These are phyloP conservation scores for Microdochium nivale DNA, from an alignment of 2,329 filamentous ascomycete genomes.

Conservation along the genomic window DNA sequence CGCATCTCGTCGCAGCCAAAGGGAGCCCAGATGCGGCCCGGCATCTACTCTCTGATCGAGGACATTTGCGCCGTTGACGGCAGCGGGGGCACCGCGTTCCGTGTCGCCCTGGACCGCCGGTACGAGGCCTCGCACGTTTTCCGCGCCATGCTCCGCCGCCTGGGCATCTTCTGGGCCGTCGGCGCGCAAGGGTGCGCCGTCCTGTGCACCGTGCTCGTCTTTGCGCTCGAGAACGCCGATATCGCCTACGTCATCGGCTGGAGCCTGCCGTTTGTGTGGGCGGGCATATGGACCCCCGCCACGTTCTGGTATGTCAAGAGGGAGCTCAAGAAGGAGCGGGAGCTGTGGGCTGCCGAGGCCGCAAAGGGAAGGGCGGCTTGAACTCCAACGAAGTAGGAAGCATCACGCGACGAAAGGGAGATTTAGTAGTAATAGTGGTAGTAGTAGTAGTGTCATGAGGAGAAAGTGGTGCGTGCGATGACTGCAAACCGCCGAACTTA, in stretches of 20 bases:
- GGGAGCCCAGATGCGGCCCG: conserved; percentile 39
- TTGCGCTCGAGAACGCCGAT: conserved; percentile 3
- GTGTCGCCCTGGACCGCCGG: conserved; percentile 38
- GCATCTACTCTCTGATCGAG: conserved; percentile 45
- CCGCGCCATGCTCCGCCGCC: conserved; percentile 39
- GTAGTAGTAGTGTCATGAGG: no score
- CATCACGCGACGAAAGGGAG: no score
- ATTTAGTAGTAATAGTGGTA: no score
- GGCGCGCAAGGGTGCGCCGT: conserved; percentile 12
- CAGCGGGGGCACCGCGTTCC: conserved; percentile 40
- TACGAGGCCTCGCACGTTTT: conserved; percentile 45
- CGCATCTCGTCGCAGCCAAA: conserved; percentile 42
- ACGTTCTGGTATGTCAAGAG: conserved; percentile 16
- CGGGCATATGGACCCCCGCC: conserved; percentile 7
- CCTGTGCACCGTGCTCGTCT: conserved; percentile 5
- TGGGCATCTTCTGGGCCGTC: conserved; percentile 42
- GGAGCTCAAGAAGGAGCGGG: conserved; percentile 14
- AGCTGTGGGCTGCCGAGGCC: conserved; percentile 15
- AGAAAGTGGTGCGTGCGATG: no score
- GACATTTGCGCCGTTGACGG: conserved; percentile 45
- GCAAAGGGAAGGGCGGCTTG: no score
- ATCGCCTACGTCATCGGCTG: conserved; percentile 7
- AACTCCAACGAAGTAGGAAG: no score
- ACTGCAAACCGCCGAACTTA: no score
- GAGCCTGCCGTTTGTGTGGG: conserved; percentile 9